These are phyloP conservation scores for Zopfia rhizophila DNA, from an alignment of 2,329 filamentous ascomycete genomes.

Conservation along the genomic window DNA sequence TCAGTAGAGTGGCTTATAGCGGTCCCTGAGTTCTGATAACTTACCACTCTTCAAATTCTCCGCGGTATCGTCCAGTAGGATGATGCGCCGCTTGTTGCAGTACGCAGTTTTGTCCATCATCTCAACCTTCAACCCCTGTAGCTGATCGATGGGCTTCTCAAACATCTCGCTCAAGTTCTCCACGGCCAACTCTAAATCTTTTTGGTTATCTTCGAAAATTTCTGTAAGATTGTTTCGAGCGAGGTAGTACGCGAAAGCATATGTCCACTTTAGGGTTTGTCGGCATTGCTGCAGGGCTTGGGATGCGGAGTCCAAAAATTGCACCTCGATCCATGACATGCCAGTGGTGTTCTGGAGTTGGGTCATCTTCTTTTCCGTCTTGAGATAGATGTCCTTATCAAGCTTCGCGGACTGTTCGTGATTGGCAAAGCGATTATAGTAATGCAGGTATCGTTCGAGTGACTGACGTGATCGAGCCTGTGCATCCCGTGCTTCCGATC, in stretches of 20 bases:
- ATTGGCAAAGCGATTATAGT: constrained; percentile 99
- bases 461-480: constrained; percentile 92
- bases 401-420: constrained; percentile 97
- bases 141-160: constrained; percentile 90
- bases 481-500: constrained; percentile 86
- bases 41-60: constrained; percentile 89
- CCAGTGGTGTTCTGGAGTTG: constrained; percentile 91
- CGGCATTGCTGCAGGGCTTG: constrained; percentile 94
- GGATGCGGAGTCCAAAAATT: constrained; percentile 93
- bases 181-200: constrained; percentile 96
- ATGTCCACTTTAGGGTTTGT: constrained; percentile 99
- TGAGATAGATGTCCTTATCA: constrained; percentile 93
- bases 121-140: constrained; percentile 89
- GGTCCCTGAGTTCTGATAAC: constrained; percentile 44
- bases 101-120: constrained; percentile 99
- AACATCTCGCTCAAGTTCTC: constrained; percentile 99
- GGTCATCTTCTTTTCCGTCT: constrained; percentile 99
- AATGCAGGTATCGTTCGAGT: constrained; percentile 95
- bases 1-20: constrained; percentile 9
- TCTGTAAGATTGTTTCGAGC: constrained; percentile 93
- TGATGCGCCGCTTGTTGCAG: constrained; percentile 90
- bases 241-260: constrained; percentile 98
- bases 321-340: constrained; percentile 99
- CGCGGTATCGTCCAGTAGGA: constrained; percentile 90
- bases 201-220: constrained; percentile 99